phyloP scores from a whole-genome alignment of 176 grass and related monocot species.

The Oryza meyeriana region DNA sequence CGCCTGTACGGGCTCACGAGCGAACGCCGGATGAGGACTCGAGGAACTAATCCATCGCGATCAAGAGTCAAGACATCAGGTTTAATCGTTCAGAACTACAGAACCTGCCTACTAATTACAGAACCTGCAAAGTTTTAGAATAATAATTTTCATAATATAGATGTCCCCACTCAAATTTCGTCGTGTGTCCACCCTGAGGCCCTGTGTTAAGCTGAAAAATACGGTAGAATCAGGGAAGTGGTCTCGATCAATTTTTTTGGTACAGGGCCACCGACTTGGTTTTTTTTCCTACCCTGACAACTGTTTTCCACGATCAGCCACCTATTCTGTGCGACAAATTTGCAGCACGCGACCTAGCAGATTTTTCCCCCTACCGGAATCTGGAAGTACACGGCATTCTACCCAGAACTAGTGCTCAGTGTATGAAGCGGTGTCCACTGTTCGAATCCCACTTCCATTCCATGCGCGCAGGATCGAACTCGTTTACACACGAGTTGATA shows the following conservation, averaged over 20 bases:
- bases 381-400: neutral
- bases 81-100: too few relatives aligned
- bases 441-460: constrained; percentile 25
- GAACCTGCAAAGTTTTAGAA: too few relatives aligned
- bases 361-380: neutral
- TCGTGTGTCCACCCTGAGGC: too few relatives aligned
- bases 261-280: neutral
- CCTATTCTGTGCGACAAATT: neutral
- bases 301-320: neutral
- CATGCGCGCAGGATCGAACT: neutral
- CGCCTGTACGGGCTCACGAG: too few relatives aligned
- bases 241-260: neutral
- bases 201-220: neutral
- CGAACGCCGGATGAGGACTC: too few relatives aligned
- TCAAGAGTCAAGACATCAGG: too few relatives aligned
- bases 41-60: too few relatives aligned
- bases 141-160: too few relatives aligned
- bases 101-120: too few relatives aligned
- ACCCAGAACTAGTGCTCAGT: neutral
- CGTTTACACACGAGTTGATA: neutral
- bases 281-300: neutral
- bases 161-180: too few relatives aligned
- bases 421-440: neutral
- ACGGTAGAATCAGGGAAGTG: neutral
- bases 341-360: neutral